Conservation (phyloP, 1,284 basidiomycete genomes). For the Ceratobasidium sp. region DNA sequence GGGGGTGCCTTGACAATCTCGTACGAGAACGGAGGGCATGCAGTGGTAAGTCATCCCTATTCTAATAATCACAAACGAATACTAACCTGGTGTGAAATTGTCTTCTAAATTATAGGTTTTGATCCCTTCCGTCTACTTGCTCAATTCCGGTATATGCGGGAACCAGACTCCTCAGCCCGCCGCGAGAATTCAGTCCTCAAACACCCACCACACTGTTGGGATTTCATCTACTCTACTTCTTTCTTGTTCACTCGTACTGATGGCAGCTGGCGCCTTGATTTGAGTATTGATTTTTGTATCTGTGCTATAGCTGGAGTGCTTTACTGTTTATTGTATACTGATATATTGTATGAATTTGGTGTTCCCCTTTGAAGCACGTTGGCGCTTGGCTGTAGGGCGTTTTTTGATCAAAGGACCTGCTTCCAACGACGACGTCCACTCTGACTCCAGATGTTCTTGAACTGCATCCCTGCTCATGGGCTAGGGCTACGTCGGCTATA, state of each 20-base stretch:
- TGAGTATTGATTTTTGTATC: not conserved
- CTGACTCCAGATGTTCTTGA: not conserved
- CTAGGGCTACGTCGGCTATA: conserved; percentile 3
- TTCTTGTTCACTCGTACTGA: not conserved
- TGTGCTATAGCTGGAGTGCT: not conserved
- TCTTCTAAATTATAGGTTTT: conserved; percentile 21
- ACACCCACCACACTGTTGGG: not conserved
- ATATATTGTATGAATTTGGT: conserved; percentile 1
- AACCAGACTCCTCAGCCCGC: conserved; percentile 28
- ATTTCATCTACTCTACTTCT: not conserved
- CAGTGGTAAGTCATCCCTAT: conserved; percentile 27
- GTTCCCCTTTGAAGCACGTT: no score
- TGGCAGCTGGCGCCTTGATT: not conserved
- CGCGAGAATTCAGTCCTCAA: conserved; percentile 28
- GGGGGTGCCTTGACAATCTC: conserved; percentile 39
- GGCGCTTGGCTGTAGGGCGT: not conserved
- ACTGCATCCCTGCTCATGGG: not conserved
- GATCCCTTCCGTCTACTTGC: conserved; percentile 29
- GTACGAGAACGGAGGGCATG: conserved; percentile 27
- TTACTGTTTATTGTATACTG: no score
- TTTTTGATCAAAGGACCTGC: not conserved
- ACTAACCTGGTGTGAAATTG: no score
- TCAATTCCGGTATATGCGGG: conserved; percentile 23
- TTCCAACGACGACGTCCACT: not conserved
- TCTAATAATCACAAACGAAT: not conserved